These are phyloP conservation scores for Hippophae tibetana DNA, from an alignment of 306 rosid species.

Conservation along the genomic window DNA sequence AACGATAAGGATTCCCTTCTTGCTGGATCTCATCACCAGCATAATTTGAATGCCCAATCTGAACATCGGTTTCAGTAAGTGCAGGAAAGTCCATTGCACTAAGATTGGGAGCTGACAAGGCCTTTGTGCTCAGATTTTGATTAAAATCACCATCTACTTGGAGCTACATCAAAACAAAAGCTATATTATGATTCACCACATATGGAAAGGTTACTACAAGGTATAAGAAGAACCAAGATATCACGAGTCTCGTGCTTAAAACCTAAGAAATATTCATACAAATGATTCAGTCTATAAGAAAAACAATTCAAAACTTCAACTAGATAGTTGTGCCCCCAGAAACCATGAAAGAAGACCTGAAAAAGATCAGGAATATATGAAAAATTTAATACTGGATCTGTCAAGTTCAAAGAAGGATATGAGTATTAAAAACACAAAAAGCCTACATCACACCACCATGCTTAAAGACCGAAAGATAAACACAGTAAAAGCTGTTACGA, in stretches of 20 bases:
- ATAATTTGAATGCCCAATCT: slow-evolving; percentile 33
- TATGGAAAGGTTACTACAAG: no score
- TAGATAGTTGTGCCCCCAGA: slow-evolving; percentile 4
- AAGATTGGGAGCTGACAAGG: slow-evolving; percentile 63
- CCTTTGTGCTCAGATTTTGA: slow-evolving; percentile 68
- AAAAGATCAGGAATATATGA: no score
- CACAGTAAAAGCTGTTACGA: background rate
- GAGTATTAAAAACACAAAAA: slow-evolving; percentile 8
- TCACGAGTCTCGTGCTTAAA: no score
- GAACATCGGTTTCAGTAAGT: slow-evolving; percentile 52
- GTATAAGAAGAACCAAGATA: no score
- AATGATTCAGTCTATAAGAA: slow-evolving; percentile 7
- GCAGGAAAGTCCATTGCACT: slow-evolving; percentile 80
- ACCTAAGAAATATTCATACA: slow-evolving; percentile 8
- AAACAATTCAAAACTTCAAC: slow-evolving; percentile 1
- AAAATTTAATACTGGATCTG: no score
- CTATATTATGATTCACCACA: background rate
- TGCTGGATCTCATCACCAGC: no score
- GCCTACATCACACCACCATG: slow-evolving; percentile 22
- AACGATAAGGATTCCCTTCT: no score
- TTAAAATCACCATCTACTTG: slow-evolving; percentile 76
- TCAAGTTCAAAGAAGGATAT: no score
- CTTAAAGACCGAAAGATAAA: slow-evolving; percentile 21
- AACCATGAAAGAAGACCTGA: slow-evolving; percentile 12
- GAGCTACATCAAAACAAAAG: slow-evolving; percentile 43